phyloP scores from a whole-genome alignment of 345 rosid species.

The Isatis tinctoria region DNA sequence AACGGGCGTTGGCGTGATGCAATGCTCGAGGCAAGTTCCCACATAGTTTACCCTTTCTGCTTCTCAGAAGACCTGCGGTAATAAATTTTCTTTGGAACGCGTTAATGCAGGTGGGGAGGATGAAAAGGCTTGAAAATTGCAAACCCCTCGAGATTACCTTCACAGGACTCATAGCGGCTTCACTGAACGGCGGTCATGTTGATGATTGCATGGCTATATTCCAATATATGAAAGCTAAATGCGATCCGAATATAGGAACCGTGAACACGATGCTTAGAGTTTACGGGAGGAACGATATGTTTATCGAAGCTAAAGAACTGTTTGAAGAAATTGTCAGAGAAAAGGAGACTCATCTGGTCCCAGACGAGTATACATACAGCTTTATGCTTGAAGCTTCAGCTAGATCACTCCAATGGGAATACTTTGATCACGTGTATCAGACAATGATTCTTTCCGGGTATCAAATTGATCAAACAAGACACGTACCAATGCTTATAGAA shows the following conservation, averaged over 20 bases:
- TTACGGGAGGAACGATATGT: slow-evolving; percentile 73
- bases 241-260: slow-evolving; percentile 81
- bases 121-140: slow-evolving; percentile 50
- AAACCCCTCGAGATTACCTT: slow-evolving; percentile 76
- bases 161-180: slow-evolving; percentile 74
- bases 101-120: slow-evolving; percentile 58
- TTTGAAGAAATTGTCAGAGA: slow-evolving; percentile 54
- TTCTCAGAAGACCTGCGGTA: neutral
- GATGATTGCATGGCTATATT: slow-evolving; percentile 67
- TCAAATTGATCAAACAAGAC: slow-evolving; percentile 66
- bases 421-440: slow-evolving; percentile 80
- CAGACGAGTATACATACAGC: slow-evolving; percentile 70
- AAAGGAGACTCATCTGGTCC: slow-evolving; percentile 32
- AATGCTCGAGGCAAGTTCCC: slow-evolving; percentile 54
- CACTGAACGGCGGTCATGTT: slow-evolving; percentile 76
- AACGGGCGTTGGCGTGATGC: slow-evolving; percentile 85
- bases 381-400: slow-evolving; percentile 91
- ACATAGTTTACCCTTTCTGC: neutral
- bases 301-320: slow-evolving; percentile 72
- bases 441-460: slow-evolving; percentile 67
- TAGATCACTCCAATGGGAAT: slow-evolving; percentile 82
- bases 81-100: neutral
- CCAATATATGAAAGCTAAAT: slow-evolving; percentile 59
- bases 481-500: slow-evolving; percentile 53
- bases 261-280: slow-evolving; percentile 82